Percentiles rank a stretch among this genome's conserved stretches.
phyloP scores from a whole-genome alignment of 768 basidiomycete genomes.

The Tephrocybe sp. region DNA sequence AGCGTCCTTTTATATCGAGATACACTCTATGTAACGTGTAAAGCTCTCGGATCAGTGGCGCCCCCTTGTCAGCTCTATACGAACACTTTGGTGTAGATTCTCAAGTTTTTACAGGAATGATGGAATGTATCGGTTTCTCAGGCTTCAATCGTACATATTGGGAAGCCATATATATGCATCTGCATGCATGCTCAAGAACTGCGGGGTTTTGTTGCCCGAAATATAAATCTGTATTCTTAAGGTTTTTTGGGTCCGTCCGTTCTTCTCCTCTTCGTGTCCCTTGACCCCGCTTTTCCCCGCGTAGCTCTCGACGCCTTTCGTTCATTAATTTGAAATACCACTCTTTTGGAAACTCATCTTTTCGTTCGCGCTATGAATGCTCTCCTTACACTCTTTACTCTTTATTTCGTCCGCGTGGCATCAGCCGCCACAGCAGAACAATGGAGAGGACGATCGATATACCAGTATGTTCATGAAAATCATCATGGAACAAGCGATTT shows the following conservation, averaged over 20 bases:
- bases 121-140: background rate
- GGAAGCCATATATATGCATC: no score
- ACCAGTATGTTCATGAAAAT: conserved; percentile 50
- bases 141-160: no score
- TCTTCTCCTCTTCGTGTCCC: background rate
- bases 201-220: background rate
- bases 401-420: conserved; percentile 24
- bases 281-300: background rate
- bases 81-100: no score
- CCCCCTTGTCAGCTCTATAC: no score
- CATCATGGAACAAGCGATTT: background rate
- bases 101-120: no score
- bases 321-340: background rate
- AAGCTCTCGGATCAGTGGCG: no score
- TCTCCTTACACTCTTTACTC: conserved; percentile 25
- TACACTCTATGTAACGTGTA: no score
- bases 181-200: background rate
- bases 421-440: conserved; percentile 65
- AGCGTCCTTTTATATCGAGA: no score
- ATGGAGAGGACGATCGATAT: conserved; percentile 77
- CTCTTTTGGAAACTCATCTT: conserved; percentile 6
- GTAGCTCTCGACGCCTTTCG: background rate
- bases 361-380: conserved; percentile 22
- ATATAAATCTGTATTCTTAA: background rate
- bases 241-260: background rate